A percentile compares a stretch with the other conserved stretches of the same genome.
phyloP scores from a whole-genome alignment of 2,329 filamentous ascomycete genomes.

The Hypoxylon sp. region DNA sequence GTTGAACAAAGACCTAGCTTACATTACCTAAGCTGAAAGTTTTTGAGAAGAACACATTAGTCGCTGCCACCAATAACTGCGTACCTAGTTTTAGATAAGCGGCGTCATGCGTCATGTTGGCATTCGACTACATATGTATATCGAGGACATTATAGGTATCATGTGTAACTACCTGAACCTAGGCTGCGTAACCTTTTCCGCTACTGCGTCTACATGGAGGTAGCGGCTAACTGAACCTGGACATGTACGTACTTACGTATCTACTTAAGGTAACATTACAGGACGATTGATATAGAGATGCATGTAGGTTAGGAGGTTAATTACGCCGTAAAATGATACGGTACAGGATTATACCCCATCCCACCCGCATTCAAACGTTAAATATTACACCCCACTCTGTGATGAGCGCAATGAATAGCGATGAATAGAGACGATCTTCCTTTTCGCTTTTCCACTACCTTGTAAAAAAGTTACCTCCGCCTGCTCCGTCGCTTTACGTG shows the following conservation, averaged over 20 bases:
- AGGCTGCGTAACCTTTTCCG: constrained; percentile 14
- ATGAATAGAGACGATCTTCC: constrained; percentile 27
- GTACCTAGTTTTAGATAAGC: background rate
- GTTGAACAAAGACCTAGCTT: background rate
- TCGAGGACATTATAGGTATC: constrained; percentile 6
- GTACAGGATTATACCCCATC: constrained; percentile 4
- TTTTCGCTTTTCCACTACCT: constrained; percentile 18
- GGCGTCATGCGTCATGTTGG: background rate
- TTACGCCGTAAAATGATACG: constrained; percentile 21
- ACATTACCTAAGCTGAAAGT: background rate
- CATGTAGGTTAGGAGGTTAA: constrained; percentile 15
- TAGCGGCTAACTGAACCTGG: background rate
- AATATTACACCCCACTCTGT: constrained; percentile 34
- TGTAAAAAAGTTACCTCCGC: constrained; percentile 12
- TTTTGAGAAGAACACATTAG: background rate
- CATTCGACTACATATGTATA: constrained; percentile 3
- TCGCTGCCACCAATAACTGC: background rate
- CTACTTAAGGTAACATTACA: background rate
- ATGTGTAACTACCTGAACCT: constrained; percentile 3
- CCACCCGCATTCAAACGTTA: constrained; percentile 23
- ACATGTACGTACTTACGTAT: background rate
- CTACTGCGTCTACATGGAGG: background rate
- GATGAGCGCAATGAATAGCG: constrained; percentile 22
- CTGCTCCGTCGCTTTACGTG: constrained; percentile 22
- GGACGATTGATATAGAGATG: background rate